Evolutionary conservation across 352 stramenopile genomes (phyloP).

Genomic region (Phytophthora fragariaefolia): DNA sequence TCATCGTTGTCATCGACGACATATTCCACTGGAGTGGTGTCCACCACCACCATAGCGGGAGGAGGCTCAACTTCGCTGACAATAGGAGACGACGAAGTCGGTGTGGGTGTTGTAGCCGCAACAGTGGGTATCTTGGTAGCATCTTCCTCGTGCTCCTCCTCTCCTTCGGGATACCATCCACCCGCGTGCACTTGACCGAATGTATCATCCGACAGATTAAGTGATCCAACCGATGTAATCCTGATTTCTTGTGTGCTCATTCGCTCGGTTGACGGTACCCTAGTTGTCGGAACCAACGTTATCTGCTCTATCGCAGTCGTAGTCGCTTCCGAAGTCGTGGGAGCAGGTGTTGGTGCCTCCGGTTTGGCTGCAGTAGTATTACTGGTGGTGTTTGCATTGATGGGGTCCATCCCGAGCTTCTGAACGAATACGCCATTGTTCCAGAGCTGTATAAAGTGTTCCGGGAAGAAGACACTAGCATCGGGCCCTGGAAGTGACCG

Average conservation of each 20-base stretch:
- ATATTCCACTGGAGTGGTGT: constrained; percentile 15
- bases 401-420: constrained; percentile 28
- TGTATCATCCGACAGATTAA: constrained; percentile 7
- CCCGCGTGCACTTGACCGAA: constrained; percentile 15
- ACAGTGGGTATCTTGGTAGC: neutral
- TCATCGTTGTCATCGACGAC: constrained; percentile 5
- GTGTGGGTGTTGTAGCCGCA: constrained; percentile 8
- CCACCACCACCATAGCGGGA: constrained; percentile 23
- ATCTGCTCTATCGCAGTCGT: neutral
- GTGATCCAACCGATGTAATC: constrained; percentile 10
- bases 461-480: constrained; percentile 57
- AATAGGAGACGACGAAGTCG: constrained; percentile 4
- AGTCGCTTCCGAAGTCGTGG: neutral
- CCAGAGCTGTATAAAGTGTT: constrained; percentile 62
- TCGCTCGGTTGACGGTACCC: neutral
- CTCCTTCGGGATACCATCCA: constrained; percentile 11
- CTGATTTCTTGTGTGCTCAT: constrained; percentile 9
- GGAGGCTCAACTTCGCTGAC: constrained; percentile 14
- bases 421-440: constrained; percentile 58
- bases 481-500: constrained; percentile 45
- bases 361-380: constrained; percentile 7
- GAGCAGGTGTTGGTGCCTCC: neutral
- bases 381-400: constrained; percentile 20
- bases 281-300: neutral
- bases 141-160: neutral